Evolutionary conservation across 345 rosid genomes (phyloP).

Genomic region (Rhodomyrtus tomentosa): DNA sequence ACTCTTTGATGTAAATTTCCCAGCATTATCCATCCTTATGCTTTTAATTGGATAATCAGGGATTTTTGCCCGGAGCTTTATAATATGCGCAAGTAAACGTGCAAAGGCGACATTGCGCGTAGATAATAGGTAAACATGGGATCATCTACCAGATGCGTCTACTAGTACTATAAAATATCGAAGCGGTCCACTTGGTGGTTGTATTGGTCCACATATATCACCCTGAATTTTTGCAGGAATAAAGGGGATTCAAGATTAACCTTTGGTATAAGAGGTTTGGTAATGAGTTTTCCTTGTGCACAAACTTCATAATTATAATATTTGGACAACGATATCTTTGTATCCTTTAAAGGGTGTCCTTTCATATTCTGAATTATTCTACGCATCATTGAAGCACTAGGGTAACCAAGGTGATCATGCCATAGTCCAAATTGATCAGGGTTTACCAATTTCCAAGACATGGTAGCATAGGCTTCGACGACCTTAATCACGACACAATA

Average conservation of each 20-base stretch:
- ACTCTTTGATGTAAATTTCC: slow-evolving; percentile 1
- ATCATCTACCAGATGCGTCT: neutral
- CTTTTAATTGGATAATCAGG: slow-evolving; percentile 1
- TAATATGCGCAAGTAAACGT: neutral
- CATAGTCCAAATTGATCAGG: too few relatives aligned
- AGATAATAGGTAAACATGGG: slow-evolving; percentile 1
- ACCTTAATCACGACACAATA: too few relatives aligned
- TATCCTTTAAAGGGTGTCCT: too few relatives aligned
- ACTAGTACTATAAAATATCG: neutral
- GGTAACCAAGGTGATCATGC: too few relatives aligned
- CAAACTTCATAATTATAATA: too few relatives aligned
- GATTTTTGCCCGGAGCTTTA: neutral
- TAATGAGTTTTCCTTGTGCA: neutral
- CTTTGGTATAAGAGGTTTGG: neutral
- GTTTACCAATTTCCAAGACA: too few relatives aligned
- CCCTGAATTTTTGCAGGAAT: neutral
- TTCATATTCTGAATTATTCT: too few relatives aligned
- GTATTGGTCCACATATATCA: neutral
- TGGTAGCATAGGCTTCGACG: too few relatives aligned
- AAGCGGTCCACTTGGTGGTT: neutral
- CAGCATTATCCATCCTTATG: neutral
- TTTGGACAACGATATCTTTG: too few relatives aligned
- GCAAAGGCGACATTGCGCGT: neutral
- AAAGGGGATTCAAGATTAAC: neutral
- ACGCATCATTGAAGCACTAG: too few relatives aligned